phyloP scores from a whole-genome alignment of 345 rosid species.

The Anacardium occidentale region DNA sequence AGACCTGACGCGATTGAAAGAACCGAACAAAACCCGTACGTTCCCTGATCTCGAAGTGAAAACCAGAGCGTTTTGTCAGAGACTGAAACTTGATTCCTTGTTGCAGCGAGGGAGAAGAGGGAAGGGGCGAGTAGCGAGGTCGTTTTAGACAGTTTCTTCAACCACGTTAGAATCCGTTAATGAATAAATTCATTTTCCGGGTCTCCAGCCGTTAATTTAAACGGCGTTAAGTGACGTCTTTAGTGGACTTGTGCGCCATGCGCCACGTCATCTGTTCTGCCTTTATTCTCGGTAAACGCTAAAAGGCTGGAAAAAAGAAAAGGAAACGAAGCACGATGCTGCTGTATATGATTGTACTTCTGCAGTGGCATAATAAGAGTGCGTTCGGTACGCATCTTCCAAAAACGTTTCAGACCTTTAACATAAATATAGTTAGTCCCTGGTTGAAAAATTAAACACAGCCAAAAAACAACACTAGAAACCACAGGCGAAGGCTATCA shows the following conservation, averaged over 20 bases:
- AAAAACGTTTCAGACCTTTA: no score
- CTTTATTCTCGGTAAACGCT: constrained; percentile 17
- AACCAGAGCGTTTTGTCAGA: constrained; percentile 1
- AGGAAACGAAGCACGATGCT: not conserved
- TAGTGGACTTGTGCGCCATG: constrained; percentile 15
- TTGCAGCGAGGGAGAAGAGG: constrained; percentile 29
- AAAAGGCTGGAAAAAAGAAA: not conserved
- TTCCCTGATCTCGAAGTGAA: constrained; percentile 14
- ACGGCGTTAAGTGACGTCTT: constrained; percentile 33
- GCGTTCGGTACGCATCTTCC: no score
- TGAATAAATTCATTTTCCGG: not conserved
- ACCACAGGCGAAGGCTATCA: no score
- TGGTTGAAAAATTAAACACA: no score
- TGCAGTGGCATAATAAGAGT: not conserved
- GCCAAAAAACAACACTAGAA: no score
- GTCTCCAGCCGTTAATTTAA: constrained; percentile 11
- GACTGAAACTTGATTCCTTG: constrained; percentile 21
- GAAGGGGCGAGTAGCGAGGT: constrained; percentile 42
- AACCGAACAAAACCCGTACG: constrained; percentile 23
- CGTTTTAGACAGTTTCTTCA: constrained; percentile 52
- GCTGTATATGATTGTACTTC: constrained; percentile 15
- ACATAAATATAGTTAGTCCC: no score
- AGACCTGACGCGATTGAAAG: constrained; percentile 21
- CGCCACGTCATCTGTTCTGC: constrained; percentile 23
- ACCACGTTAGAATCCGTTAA: constrained; percentile 44